Percentiles rank a stretch among this genome's conserved stretches.
Evolutionary conservation across 2,329 filamentous ascomycete species (phyloP).

Genomic region (Dothideomycetes sp.): DNA sequence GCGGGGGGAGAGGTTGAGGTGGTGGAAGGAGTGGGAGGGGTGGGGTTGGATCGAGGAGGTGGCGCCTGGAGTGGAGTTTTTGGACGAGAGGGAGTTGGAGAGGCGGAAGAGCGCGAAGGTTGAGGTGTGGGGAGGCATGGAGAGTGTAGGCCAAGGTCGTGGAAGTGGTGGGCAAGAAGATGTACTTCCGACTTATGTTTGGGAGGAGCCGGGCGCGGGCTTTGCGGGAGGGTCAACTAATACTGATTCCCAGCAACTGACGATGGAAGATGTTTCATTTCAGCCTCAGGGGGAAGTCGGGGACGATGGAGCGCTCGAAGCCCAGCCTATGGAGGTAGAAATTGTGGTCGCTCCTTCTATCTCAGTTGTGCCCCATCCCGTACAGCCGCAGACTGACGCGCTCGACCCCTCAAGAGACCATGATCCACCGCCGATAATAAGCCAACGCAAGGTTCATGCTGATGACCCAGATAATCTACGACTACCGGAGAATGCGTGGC

Average conservation of each 20-base stretch:
- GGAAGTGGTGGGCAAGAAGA: background rate
- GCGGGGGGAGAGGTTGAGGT: background rate
- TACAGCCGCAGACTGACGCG: background rate
- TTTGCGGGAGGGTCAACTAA: too few relatives aligned
- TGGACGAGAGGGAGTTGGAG: background rate
- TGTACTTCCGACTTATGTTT: background rate
- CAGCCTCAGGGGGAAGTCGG: background rate
- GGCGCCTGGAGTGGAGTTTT: background rate
- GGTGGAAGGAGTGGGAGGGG: background rate
- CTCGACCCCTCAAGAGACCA: background rate
- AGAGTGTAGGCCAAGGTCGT: too few relatives aligned
- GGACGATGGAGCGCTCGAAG: background rate
- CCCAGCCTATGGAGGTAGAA: background rate
- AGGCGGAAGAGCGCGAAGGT: background rate
- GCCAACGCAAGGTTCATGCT: background rate
- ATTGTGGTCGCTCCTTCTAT: background rate
- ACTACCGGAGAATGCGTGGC: background rate
- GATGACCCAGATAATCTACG: background rate
- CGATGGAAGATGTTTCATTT: background rate
- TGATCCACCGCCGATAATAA: too few relatives aligned
- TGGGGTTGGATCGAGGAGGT: background rate
- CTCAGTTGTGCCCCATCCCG: background rate
- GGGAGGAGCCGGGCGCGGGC: too few relatives aligned
- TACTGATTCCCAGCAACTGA: background rate
- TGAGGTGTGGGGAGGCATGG: too few relatives aligned